Percentiles rank a stretch among this genome's conserved stretches.
Conservation (phyloP, 495 filamentous ascomycete genomes). For the Lasiosphaeria miniovina region DNA sequence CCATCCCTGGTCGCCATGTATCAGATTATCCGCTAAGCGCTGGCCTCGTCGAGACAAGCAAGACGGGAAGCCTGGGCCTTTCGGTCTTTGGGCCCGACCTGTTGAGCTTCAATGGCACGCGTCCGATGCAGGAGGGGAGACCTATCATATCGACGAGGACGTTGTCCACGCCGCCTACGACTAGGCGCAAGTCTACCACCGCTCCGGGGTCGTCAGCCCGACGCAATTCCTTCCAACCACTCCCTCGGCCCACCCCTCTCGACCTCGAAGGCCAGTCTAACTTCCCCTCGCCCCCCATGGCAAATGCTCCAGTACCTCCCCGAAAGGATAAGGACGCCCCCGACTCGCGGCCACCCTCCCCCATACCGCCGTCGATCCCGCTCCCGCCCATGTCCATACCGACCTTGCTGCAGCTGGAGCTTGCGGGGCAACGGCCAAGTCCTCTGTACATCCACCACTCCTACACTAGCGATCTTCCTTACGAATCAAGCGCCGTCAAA, state of each 20-base stretch:
- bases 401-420: constrained; percentile 83
- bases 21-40: constrained; percentile 36
- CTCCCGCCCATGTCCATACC: constrained; percentile 83
- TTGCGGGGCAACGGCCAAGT: constrained; percentile 76
- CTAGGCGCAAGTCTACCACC: constrained; percentile 32
- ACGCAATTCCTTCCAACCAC: constrained; percentile 34
- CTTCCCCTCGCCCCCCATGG: constrained; percentile 16
- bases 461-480: constrained; percentile 69
- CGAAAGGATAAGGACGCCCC: constrained; percentile 23
- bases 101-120: neutral
- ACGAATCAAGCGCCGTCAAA: constrained; percentile 95
- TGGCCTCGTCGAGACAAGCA: constrained; percentile 30
- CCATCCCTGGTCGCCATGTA: constrained; percentile 23
- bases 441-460: constrained; percentile 85
- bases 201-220: constrained; percentile 23
- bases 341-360: constrained; percentile 53
- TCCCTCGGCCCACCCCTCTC: constrained; percentile 24
- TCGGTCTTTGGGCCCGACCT: constrained; percentile 6
- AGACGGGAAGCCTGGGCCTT: constrained; percentile 20
- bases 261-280: constrained; percentile 29
- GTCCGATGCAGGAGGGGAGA: constrained; percentile 9
- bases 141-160: constrained; percentile 32
- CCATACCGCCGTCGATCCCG: constrained; percentile 67
- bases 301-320: neutral
- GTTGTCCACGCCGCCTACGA: constrained; percentile 44